Base-by-base conservation (phyloP, 139 green algal species). In the Tetraselmis chui region DNA sequence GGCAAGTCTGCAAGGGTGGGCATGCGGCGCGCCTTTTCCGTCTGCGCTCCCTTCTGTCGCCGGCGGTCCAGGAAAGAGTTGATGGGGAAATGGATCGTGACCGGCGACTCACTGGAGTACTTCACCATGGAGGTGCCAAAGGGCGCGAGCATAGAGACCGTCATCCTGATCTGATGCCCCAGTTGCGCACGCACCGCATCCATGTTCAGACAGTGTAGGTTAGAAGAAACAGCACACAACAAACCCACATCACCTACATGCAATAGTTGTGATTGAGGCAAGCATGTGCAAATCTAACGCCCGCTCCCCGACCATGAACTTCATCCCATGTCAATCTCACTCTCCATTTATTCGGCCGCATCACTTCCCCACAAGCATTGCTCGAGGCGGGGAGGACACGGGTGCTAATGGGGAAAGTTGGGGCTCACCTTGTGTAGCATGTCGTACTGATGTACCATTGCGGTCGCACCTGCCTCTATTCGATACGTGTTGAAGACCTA, bases 31-130 rank as follows among this genome's bases (percentile, higher is more conserved):
- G 45, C 45, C 45, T 67, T 67, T 67, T 67, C 45, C 11, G 11
- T 67, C 45, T 67, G 30, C 18, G 74, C 59, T 45, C 1, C 18
- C 11, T n/a, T 32, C 29, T 77, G 75, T 1, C 30, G 1, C 1
- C 1, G 59, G 59, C 79, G 28, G 29, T 79, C 82, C 30, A 84
- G 1, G 26, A 59, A 78, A 1, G 18, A 25, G 18, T 5, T 31
- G 30, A 77, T 27, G 22, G 82, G 82, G 59, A 82, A 82, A 59
- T 85, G 82, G 25, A 85, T 85, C 29, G 45, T 58, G 27, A 82
- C 82, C 1, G 32, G 25, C 2, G 26, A n/a, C 0, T n/a, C 29
- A 2, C 59, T 76, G 28, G 28, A 59, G 59, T 79, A 85, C 24
- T 82, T 77, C 26, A 77, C 26, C 2, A 5, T 25, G 5, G 25